phyloP scores from a whole-genome alignment of 768 basidiomycete species.

The Asterophora lycoperdoides region DNA sequence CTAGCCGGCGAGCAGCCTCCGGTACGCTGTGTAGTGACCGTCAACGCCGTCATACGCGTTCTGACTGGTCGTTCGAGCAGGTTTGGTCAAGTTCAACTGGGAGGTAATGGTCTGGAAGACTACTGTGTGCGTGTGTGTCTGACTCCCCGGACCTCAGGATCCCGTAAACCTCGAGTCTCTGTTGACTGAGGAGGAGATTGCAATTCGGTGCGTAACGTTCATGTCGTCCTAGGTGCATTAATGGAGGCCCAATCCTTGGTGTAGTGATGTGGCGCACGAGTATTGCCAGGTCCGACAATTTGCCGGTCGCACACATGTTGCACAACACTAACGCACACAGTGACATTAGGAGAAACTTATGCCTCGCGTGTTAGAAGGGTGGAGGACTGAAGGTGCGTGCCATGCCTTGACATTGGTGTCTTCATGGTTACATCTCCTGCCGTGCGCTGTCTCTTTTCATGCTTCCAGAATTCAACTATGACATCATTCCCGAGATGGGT shows the following conservation, averaged over 20 bases:
- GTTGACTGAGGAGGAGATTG: slow-evolving; percentile 85
- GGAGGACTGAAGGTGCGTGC: slow-evolving; percentile 76
- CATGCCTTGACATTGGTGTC: too few relatives aligned
- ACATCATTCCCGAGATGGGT: slow-evolving; percentile 88
- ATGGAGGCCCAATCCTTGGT: slow-evolving; percentile 1
- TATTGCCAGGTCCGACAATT: slow-evolving; percentile 65
- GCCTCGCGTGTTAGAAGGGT: slow-evolving; percentile 86
- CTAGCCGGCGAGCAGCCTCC: slow-evolving; percentile 26
- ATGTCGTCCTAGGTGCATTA: too few relatives aligned
- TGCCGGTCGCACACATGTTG: background rate
- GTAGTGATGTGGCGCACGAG: slow-evolving; percentile 65
- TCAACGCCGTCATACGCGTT: background rate
- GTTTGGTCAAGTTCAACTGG: slow-evolving; percentile 41
- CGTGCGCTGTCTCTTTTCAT: background rate
- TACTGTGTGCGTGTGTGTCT: background rate
- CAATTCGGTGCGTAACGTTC: slow-evolving; percentile 60
- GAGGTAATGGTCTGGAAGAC: slow-evolving; percentile 25
- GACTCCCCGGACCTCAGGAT: slow-evolving; percentile 50
- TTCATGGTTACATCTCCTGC: background rate
- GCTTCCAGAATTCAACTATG: slow-evolving; percentile 64
- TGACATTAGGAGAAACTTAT: slow-evolving; percentile 79
- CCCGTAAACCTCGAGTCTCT: slow-evolving; percentile 75
- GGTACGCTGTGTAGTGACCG: slow-evolving; percentile 11
- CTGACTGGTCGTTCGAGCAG: slow-evolving; percentile 18
- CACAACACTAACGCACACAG: background rate